These are phyloP conservation scores for Metschnikowia gelsemii DNA, from an alignment of 805 yeast species.

Conservation along the genomic window DNA sequence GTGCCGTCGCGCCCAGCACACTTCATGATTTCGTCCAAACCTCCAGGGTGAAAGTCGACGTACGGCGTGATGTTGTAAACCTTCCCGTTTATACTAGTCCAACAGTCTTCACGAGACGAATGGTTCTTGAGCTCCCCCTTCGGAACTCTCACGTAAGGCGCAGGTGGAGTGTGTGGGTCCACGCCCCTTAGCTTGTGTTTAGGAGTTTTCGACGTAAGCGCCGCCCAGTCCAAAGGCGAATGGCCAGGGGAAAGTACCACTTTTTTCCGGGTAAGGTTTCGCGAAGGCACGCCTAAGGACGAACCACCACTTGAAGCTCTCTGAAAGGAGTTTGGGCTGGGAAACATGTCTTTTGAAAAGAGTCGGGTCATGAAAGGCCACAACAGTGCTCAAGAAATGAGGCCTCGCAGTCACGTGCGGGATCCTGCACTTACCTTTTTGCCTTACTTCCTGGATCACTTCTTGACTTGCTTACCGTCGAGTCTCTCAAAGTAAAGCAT, in stretches of 20 bases:
- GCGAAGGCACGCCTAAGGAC: conserved; percentile 17
- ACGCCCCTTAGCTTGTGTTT: conserved; percentile 55
- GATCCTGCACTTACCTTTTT: conserved; percentile 11
- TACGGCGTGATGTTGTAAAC: conserved; percentile 89
- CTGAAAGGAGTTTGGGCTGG: conserved; percentile 36
- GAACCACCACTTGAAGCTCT: conserved; percentile 23
- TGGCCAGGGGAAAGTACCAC: conserved; percentile 73
- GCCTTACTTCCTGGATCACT: too few relatives aligned
- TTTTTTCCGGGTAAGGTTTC: conserved; percentile 36
- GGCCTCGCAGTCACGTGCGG: conserved; percentile 9
- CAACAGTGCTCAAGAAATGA: conserved; percentile 2
- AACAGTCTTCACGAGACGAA: conserved; percentile 62
- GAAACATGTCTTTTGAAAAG: conserved; percentile 15
- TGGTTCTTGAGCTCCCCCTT: conserved; percentile 62
- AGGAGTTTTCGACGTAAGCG: conserved; percentile 43
- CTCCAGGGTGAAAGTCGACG: conserved; percentile 90
- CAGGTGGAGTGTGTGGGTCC: conserved; percentile 52
- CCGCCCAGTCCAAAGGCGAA: conserved; percentile 87
- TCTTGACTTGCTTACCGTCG: conserved; percentile 25
- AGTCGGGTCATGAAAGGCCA: not conserved
- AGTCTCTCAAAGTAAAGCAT: conserved; percentile 76
- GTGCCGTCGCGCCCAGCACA: conserved; percentile 88
- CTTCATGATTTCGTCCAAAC: conserved; percentile 69
- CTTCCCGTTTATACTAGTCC: conserved; percentile 79
- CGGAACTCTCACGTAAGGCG: conserved; percentile 47